A percentile compares a stretch with the other conserved stretches of the same genome.
phyloP scores from a whole-genome alignment of 225 moss, liverwort and hornwort genomes.

The Physcomitrellopsis africana region DNA sequence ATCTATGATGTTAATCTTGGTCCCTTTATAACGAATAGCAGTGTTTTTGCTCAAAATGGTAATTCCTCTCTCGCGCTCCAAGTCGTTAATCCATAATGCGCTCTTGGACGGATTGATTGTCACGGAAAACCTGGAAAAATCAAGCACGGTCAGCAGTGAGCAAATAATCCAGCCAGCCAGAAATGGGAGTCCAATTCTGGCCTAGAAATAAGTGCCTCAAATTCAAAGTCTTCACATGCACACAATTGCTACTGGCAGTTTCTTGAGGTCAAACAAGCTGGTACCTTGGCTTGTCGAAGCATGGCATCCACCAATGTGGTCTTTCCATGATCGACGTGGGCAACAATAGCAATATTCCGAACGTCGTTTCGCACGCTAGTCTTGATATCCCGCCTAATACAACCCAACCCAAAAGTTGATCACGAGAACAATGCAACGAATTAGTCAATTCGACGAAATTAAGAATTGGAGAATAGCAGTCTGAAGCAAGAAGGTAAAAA shows the following conservation, averaged over 20 bases:
- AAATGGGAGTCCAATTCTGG: background rate
- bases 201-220: background rate
- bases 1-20: conserved; percentile 92
- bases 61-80: conserved; percentile 93
- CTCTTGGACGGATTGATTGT: conserved; percentile 91
- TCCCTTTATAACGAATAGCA: conserved; percentile 94
- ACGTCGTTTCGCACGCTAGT: conserved; percentile 57
- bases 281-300: conserved; percentile 95
- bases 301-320: conserved; percentile 94
- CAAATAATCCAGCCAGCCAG: background rate
- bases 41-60: conserved; percentile 97
- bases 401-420: background rate
- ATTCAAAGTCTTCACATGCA: background rate
- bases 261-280: background rate
- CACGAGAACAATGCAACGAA: background rate
- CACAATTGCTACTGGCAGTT: too few species aligned
- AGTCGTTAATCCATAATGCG: conserved; percentile 97
- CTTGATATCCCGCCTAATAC: conserved; percentile 45
- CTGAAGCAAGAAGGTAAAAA: background rate
- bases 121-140: conserved; percentile 73
- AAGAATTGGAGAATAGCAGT: background rate
- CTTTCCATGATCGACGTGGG: conserved; percentile 95
- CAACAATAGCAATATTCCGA: conserved; percentile 92
- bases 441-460: background rate
- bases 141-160: background rate